A percentile compares a stretch with the other conserved stretches of the same genome.
These are phyloP conservation scores for Fusarium sp. DNA, from an alignment of 2,329 filamentous ascomycete species.

Conservation along the genomic window DNA sequence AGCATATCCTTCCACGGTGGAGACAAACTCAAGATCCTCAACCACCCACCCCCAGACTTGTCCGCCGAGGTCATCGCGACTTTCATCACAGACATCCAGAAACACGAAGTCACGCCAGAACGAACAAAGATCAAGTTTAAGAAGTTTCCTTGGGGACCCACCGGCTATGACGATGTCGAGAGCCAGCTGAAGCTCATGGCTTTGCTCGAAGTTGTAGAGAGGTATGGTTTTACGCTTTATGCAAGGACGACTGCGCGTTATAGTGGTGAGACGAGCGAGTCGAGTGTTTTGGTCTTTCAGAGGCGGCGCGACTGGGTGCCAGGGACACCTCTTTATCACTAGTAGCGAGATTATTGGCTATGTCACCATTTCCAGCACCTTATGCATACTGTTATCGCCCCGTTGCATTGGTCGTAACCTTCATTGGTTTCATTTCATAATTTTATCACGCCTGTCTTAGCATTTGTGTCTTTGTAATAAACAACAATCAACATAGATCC, in stretches of 20 bases:
- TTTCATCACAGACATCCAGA: conserved; percentile 14
- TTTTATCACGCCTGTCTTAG: not conserved
- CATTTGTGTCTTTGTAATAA: not conserved
- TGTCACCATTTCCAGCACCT: no score
- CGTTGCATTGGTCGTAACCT: not conserved
- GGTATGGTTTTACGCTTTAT: conserved; percentile 18
- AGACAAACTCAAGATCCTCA: conserved; percentile 37
- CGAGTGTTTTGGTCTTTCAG: conserved; percentile 30
- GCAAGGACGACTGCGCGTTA: not conserved
- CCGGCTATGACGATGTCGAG: not conserved
- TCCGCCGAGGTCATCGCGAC: conserved; percentile 1
- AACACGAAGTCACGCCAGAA: not conserved
- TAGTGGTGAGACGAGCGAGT: conserved; percentile 3
- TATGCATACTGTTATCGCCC: no score
- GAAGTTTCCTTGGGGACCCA: conserved; percentile 4
- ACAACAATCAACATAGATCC: no score
- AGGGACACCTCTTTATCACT: not conserved
- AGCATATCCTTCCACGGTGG: conserved; percentile 23
- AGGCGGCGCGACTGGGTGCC: conserved; percentile 2
- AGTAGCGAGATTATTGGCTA: no score
- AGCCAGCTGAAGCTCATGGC: conserved; percentile 22
- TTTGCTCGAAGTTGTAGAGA: conserved; percentile 21
- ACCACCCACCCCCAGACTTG: conserved; percentile 7
- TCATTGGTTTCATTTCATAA: no score
- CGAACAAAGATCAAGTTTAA: conserved; percentile 33